Evolutionary conservation across 75 land plant genomes (phyloP), one percentile per base, ranked within the genome.

Genomic region (Chamaecyparis obtusa): DNA sequence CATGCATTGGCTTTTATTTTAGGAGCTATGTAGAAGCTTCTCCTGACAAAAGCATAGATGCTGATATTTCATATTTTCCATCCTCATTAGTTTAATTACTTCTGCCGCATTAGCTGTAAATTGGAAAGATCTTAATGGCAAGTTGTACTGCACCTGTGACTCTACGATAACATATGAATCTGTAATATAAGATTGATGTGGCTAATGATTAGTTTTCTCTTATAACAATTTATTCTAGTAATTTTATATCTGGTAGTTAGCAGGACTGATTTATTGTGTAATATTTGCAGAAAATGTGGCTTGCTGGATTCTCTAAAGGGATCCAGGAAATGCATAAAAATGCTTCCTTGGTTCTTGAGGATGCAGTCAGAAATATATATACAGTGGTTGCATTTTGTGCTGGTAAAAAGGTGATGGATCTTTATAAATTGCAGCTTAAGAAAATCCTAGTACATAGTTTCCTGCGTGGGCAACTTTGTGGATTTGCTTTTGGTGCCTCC

Each of bases 301-400:
- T 97, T 88, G 93, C 95, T 91, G 99, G 99, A 67, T 98, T 98
- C 86, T 96, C 99, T 43, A 95, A 95, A 77, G 99, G 99, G 56
- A 95, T 98, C 32, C 96, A 95, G 87, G 96, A 96, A 88, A 96
- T 95, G 94, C 99, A 98, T 75, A 91, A 92, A 78, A 97, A 96
- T 74, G 97, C 99, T 15, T 93, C 97, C 85, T 88, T 94, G 87
- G 96, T 98, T 57, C 91, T 98, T 36, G 99, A 98, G 88, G 97
- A 98, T 91, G 99, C 99, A 64, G 99, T 98, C 17, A 90, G 99
- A 80, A 97, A 98, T 87, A 98, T 98, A 21, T 97, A 97, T 89
- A 98, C 99, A 51, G 96, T 98, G 46, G 97, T 97, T 35, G 95
- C 99, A 41, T 98, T 98, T 87, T 95, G 98, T 89, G 96, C 99